Evolutionary conservation across 805 yeast genomes (phyloP), one percentile per base, ranked within the genome.

Genomic region (Kockiozyma suomiensis): DNA sequence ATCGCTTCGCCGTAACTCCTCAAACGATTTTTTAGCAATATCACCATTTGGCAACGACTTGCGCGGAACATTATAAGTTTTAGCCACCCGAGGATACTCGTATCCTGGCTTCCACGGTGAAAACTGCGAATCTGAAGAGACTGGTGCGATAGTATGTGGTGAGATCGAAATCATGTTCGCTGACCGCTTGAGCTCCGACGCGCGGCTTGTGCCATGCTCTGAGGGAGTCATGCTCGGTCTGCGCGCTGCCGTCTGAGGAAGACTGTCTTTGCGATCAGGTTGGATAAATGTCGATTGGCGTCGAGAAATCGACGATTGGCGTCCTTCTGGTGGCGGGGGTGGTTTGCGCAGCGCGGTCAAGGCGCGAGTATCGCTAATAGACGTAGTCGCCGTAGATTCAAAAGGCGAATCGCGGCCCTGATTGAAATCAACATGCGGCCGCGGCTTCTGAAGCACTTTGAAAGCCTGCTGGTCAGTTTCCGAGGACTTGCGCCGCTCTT

Each of bases 331-430:
- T 4, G 65, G 65, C 4, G 62, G 65, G 4, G 65, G 65, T 3
- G 65, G 59, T 32, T 46, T 57, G 17, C 65, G 45, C n/a, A 45
- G 45, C 8, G 65, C 62, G 17, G 60, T 59, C 21, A 59, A 47
- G 28, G 38, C 57, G 25, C 50, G 54, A 17, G 37, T 21, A 19
- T 37, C 47, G 13, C 28, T 15, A 7, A n/a, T 10, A 13, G 51
- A 8, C 30, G 26, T 15, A 35, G 26, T 13, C 25, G 46, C 23
- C 28, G 45, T 10, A 15, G 57, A 30, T 7, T 48, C 58, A 49
- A 54, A 61, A 4, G 65, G 65, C 30, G 65, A 61, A 13, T 50
- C 26, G 13, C 65, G 47, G 7, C 63, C 60, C 23, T 54, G 53
- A 40, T 61, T 55, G 52, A 61, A 61, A 26, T 61, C 65, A 33